A percentile compares a stretch with the other conserved stretches of the same genome.
These are phyloP conservation scores for Phytophthora brassicae DNA, from an alignment of 352 stramenopile species.

Conservation along the genomic window DNA sequence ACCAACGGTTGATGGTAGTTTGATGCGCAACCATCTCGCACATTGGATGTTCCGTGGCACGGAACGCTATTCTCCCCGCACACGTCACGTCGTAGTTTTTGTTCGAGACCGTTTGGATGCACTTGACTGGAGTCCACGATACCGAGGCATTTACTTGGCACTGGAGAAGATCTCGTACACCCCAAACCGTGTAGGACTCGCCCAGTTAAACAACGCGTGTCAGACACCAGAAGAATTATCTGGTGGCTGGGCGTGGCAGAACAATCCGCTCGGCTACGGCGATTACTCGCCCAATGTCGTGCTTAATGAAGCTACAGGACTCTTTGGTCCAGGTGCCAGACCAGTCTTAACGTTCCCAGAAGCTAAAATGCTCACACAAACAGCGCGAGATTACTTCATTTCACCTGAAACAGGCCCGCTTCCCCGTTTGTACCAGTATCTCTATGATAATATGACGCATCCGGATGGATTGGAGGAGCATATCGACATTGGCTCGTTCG, in stretches of 20 bases:
- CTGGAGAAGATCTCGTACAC: constrained; percentile 67
- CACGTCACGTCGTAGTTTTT: constrained; percentile 58
- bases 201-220: constrained; percentile 35
- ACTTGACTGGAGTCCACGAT: constrained; percentile 38
- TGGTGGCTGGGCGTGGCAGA: constrained; percentile 71
- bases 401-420: constrained; percentile 48
- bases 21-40: constrained; percentile 70
- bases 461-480: constrained; percentile 48
- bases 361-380: constrained; percentile 46
- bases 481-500: constrained; percentile 68
- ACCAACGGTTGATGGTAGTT: constrained; percentile 54
- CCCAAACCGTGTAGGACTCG: constrained; percentile 50
- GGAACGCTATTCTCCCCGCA: constrained; percentile 59
- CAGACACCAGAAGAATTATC: constrained; percentile 39
- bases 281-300: constrained; percentile 65
- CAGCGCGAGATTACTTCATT: constrained; percentile 69
- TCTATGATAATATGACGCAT: constrained; percentile 67
- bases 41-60: constrained; percentile 70
- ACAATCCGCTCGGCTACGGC: constrained; percentile 52
- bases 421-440: constrained; percentile 53
- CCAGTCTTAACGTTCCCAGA: constrained; percentile 52
- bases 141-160: constrained; percentile 62
- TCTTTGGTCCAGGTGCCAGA: constrained; percentile 58
- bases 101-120: constrained; percentile 37
- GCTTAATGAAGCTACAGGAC: constrained; percentile 50